Evolutionary conservation across 805 yeast genomes (phyloP).

Genomic region (Zygotorulaspora danielsina): DNA sequence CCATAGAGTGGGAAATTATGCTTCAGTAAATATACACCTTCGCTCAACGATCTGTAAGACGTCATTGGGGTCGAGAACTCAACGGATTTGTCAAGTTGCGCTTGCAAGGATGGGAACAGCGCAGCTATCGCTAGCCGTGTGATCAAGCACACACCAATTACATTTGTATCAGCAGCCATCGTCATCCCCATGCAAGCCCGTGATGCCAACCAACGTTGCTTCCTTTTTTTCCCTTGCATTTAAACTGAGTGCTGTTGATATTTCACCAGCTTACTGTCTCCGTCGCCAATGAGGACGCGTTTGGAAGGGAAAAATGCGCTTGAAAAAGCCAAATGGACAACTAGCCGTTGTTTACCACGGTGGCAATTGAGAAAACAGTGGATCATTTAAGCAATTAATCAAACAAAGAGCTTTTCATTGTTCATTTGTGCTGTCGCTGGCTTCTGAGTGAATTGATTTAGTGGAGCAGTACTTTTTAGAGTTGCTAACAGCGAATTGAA

Average conservation of each 20-base stretch:
- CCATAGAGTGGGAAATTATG: conserved; percentile 63
- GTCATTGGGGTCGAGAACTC: conserved; percentile 37
- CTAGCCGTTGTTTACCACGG: conserved; percentile 6
- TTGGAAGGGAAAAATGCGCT: neutral
- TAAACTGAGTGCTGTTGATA: too few relatives aligned
- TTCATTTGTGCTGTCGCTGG: neutral
- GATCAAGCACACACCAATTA: conserved; percentile 19
- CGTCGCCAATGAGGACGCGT: conserved; percentile 1
- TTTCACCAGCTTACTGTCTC: neutral
- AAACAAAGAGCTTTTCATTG: neutral
- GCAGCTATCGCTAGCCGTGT: conserved; percentile 19
- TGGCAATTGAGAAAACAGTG: conserved; percentile 13
- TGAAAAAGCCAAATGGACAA: neutral
- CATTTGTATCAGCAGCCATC: conserved; percentile 12
- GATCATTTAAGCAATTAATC: neutral
- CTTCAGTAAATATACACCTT: conserved; percentile 59
- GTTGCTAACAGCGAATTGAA: too few relatives aligned
- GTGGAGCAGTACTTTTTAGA: neutral
- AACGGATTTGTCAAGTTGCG: conserved; percentile 30
- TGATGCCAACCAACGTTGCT: neutral
- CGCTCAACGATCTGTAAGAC: conserved; percentile 47
- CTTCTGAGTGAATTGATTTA: too few relatives aligned
- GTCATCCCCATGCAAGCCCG: conserved; percentile 2
- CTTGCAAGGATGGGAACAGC: conserved; percentile 27
- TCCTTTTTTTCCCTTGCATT: too few relatives aligned